These are phyloP conservation scores for Amanita brunnescens DNA, from an alignment of 768 basidiomycete genomes.

Conservation along the genomic window DNA sequence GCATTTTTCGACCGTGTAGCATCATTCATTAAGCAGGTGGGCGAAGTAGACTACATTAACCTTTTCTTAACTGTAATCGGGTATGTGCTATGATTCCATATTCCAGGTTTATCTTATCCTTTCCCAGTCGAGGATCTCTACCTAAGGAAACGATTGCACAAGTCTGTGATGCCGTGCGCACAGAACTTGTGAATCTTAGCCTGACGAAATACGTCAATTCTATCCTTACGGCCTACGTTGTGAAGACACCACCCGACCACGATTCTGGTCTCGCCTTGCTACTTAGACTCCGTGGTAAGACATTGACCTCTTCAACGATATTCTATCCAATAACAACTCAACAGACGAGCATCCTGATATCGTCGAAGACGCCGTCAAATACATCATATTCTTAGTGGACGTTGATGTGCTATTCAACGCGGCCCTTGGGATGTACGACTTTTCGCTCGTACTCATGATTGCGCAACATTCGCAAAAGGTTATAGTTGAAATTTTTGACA, in stretches of 20 bases:
- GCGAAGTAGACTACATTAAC: conserved; percentile 88
- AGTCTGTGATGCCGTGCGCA: conserved; percentile 72
- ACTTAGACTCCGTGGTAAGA: conserved; percentile 65
- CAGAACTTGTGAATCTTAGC: conserved; percentile 62
- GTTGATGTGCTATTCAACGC: conserved; percentile 87
- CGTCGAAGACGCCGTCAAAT: conserved; percentile 96
- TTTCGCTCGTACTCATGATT: conserved; percentile 89
- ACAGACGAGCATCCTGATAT: conserved; percentile 54
- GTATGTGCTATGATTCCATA: conserved; percentile 31
- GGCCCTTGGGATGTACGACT: conserved; percentile 98
- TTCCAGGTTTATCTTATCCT: not conserved
- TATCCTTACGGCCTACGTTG: conserved; percentile 86
- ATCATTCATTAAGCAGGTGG: conserved; percentile 74
- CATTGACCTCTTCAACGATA: conserved; percentile 9
- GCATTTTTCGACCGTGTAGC: conserved; percentile 56
- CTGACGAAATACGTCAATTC: conserved; percentile 80
- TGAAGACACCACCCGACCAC: conserved; percentile 86
- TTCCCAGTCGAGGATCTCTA: conserved; percentile 48
- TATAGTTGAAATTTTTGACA: not conserved
- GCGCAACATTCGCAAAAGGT: conserved; percentile 98
- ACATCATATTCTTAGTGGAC: conserved; percentile 96
- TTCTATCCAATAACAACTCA: not conserved
- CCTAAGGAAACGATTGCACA: conserved; percentile 49
- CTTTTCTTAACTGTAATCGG: conserved; percentile 82
- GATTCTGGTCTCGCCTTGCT: conserved; percentile 76